Evolutionary conservation across 2,329 filamentous ascomycete genomes (phyloP), one percentile per base, ranked within the genome.

Genomic region (Talaromyces islandicus): DNA sequence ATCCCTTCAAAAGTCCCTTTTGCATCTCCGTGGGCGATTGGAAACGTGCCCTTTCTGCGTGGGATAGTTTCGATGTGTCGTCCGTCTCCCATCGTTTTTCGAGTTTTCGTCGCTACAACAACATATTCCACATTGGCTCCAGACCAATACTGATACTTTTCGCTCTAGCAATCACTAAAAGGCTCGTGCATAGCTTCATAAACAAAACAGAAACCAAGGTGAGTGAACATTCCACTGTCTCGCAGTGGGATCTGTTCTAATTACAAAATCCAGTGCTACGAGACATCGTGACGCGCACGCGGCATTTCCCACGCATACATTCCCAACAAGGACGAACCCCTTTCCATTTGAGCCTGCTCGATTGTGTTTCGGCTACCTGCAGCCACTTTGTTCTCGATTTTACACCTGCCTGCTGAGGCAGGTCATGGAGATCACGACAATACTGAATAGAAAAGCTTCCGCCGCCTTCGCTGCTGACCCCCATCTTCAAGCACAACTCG

Each of bases 401-500:
- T n/a, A 46, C 29, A 56, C 53, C 70, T 67, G 61, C 63, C 67
- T 62, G 70, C 67, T 67, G 70, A 67, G 71, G 70, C 70, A 69
- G 71, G 71, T 70, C 70, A 81, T 82, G 80, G 79, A 82, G 69
- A 80, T 82, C 71, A 79, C 78, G 64, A 80, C 77, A 60, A 80
- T 82, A 60, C 69, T 82, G 63, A 81, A 81, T 68, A 75, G 76
- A 67, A 81, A 80, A 70, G 77, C 75, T 64, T 75, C 76, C 61
- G 64, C 74, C 64, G 64, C 74, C 64, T 72, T 77, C 56, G 75
- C 73, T 59, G 72, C 74, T 66, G 75, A 78, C 67, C 70, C 71
- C 58, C 75, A 75, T 64, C 69, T 76, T 56, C 78, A 79, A 62
- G 73, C 78, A 62, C 77, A 79, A 56, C 71, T 78, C 57, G 66